phyloP scores from a whole-genome alignment of 139 green algal species.

The Auxenochlorella pyrenoidosa region DNA sequence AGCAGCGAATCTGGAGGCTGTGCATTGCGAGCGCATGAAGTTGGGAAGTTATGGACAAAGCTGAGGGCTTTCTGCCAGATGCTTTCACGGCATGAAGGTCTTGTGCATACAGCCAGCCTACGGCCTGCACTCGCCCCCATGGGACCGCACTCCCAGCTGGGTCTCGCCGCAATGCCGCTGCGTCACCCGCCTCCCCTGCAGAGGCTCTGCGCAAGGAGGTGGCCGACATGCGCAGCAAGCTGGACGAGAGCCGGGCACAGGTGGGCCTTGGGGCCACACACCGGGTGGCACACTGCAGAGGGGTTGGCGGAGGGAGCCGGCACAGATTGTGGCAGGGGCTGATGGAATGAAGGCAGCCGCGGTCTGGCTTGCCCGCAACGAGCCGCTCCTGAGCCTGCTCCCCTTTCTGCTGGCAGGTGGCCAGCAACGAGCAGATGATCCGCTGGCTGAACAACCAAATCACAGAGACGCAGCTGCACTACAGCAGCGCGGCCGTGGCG shows the following conservation, averaged over 20 bases:
- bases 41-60: no score
- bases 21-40: no score
- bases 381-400: background rate
- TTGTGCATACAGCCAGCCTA: no score
- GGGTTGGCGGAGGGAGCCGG: background rate
- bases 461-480: conserved; percentile 76
- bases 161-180: background rate
- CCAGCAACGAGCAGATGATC: conserved; percentile 94
- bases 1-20: no score
- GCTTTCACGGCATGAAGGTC: no score
- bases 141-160: no score
- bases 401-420: background rate
- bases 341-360: background rate
- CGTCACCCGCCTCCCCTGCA: background rate
- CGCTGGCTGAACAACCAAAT: conserved; percentile 94
- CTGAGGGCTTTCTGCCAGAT: no score
- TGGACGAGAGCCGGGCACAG: conserved; percentile 80
- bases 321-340: background rate
- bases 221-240: conserved; percentile 67
- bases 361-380: background rate
- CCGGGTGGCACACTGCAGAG: no score
- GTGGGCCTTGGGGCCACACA: no score
- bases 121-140: no score
- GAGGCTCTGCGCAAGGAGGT: conserved; percentile 50
- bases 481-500: conserved; percentile 13